Evolutionary conservation across 768 basidiomycete genomes (phyloP).

Genomic region (Xerocomus potaroensis): DNA sequence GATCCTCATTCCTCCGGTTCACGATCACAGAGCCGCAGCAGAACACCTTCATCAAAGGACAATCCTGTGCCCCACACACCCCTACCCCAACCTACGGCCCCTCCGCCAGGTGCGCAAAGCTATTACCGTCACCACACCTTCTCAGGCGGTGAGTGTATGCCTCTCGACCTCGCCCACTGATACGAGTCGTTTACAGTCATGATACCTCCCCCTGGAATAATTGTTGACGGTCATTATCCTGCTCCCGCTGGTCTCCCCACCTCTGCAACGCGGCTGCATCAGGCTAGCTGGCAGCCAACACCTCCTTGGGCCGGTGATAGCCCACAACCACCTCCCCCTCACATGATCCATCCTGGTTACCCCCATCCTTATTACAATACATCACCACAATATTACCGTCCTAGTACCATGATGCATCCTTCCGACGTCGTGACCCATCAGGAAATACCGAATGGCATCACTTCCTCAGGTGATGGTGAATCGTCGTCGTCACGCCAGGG

Average conservation of each 20-base stretch:
- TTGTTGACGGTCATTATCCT: slow-evolving; percentile 41
- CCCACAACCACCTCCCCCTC: slow-evolving; percentile 31
- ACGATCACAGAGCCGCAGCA: slow-evolving; percentile 47
- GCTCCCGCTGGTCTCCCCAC: slow-evolving; percentile 46
- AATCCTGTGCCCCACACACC: slow-evolving; percentile 31
- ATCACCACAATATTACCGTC: slow-evolving; percentile 49
- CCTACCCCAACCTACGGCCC: slow-evolving; percentile 33
- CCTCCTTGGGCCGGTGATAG: slow-evolving; percentile 37
- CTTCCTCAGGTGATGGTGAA: slow-evolving; percentile 22
- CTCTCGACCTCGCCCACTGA: not conserved
- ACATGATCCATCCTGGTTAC: slow-evolving; percentile 34
- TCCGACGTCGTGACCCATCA: slow-evolving; percentile 13
- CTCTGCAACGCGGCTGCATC: slow-evolving; percentile 46
- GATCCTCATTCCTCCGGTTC: slow-evolving; percentile 37
- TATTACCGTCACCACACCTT: slow-evolving; percentile 67
- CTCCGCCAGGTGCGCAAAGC: slow-evolving; percentile 40
- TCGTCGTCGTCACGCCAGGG: slow-evolving; percentile 26
- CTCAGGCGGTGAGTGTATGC: slow-evolving; percentile 34
- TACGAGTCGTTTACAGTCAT: slow-evolving; percentile 33
- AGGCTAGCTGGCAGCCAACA: slow-evolving; percentile 40
- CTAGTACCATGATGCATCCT: slow-evolving; percentile 24
- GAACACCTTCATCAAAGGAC: slow-evolving; percentile 43
- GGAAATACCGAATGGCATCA: slow-evolving; percentile 23
- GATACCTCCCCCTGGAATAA: slow-evolving; percentile 39
- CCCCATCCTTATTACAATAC: slow-evolving; percentile 32